Base-by-base conservation (phyloP, 2,329 filamentous ascomycete species). In the Tolypocladium guangdongense region DNA sequence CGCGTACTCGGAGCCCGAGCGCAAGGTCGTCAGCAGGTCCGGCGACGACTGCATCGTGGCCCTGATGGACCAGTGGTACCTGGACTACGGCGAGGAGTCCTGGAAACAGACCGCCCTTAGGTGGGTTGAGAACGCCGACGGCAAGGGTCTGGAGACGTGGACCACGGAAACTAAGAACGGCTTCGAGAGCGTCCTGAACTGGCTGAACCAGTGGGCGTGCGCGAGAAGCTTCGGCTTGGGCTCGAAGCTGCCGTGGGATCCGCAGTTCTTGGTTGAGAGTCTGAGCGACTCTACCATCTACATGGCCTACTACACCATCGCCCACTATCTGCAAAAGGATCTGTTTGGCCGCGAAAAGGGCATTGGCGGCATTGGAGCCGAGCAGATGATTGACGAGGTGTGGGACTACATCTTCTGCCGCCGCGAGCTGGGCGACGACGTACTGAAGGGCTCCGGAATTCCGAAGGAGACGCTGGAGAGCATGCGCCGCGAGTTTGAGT, bases 191-290 rank as follows among this genome's bases (percentile, higher is more conserved):
- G 91, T 92, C 39, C 77, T 99, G 45, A 84, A 86, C 68, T 99
- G 93, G 93, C 78, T 99, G 57, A 90, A 88, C 67, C 88, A 93
- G 68, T 99, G 93, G 93, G 92, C 93, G 43, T 96, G 91, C 66
- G 88, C 90, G 50, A 81, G 93, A 67, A 89, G 87, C 10, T 99
- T 90, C 62, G 93, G 93, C 66, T 80, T 97, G 49, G 93, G 93
- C 48, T 93, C 92, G 5, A 93, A 90, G 73, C 82, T 99, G 47
- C 93, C 93, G 11, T 99, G 93, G 91, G 93, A 97, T 63, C 80
- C 82, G 52, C 80, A 87, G 59, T 93, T 95, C 75, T 78, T 97
- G 55, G 93, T 99, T 2, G 93, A 99, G 75, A 88, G 83, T 75
- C 77, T 97, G 71, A 90, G 84, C 62, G 92, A 99, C 71, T 91